Evolutionary conservation across 768 basidiomycete species (phyloP), one percentile per base, ranked within the genome.

Genomic region (Podaxis sp.): DNA sequence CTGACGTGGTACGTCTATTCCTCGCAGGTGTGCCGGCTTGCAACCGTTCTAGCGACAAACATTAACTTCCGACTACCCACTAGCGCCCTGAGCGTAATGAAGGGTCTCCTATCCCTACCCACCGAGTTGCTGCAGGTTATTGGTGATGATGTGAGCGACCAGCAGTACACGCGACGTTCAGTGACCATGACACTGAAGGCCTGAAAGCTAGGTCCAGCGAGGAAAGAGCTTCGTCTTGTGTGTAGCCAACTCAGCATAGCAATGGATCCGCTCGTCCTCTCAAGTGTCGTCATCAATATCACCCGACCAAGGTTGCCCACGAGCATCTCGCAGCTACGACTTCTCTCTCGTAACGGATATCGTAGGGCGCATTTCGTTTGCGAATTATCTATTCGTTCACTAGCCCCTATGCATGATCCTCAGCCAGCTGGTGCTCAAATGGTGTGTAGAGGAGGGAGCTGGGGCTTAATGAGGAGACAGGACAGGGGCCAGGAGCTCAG

Each of bases 321-420:
- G n/a, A 28, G 22, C 19, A 33, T 53, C 52, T 42, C 52, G 4
- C 52, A 61, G 26, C 30, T 61, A 24, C 52, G 13, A 13, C 19
- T 22, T 19, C 59, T 53, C 11, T n/a, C 51, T 9, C 2, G 15
- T 22, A 24, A 4, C 8, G 15, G 19, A 30, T n/a, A 6, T 6
- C 8, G 17, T 30, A n/a, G 22, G 12, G 59, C 22, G 9, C 38
- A 51, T 17, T 60, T 52, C 17, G 15, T 60, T 39, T 51, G 38
- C 6, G 59, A 60, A 44, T 49, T 60, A 24, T 60, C 59, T 17
- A 60, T 60, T n/a, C 51, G 59, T 52, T n/a, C 59, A 8, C 52
- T 53, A 12, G 33, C 49, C 19, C 59, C 38, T 2, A 22, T 24
- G 17, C 38, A 33, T 13, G 59, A 30, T 11, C 19, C 52, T 11